phyloP scores from a whole-genome alignment of 768 basidiomycete species.

The Boletus huronensis region DNA sequence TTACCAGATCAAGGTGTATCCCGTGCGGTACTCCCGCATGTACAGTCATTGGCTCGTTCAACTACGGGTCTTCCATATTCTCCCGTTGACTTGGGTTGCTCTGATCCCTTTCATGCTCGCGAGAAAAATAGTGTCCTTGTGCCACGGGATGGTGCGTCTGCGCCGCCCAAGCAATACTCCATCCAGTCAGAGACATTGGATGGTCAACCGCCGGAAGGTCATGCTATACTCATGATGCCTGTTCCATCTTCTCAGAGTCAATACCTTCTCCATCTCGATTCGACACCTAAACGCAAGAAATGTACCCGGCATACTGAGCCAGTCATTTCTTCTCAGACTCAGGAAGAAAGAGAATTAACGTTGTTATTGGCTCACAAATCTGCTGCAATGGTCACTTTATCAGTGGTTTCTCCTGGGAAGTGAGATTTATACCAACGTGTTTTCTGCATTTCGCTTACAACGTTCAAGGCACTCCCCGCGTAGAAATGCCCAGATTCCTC shows the following conservation, averaged over 20 bases:
- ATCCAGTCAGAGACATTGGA: neutral
- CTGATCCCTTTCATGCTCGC: neutral
- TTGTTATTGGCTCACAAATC: constrained; percentile 5
- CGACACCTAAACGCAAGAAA: constrained; percentile 36
- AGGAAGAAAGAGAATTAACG: constrained; percentile 29
- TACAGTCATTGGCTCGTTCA: neutral
- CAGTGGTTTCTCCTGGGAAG: constrained; percentile 8
- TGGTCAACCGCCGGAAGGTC: neutral
- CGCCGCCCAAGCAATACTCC: neutral
- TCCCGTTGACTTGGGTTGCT: neutral
- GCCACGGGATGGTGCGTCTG: neutral
- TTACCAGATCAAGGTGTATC: neutral
- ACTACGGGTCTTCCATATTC: neutral
- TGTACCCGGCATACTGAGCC: constrained; percentile 17
- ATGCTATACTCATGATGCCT: constrained; percentile 10
- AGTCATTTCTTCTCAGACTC: constrained; percentile 33
- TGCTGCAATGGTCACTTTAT: neutral
- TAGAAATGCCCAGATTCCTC: neutral
- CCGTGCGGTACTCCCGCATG: neutral
- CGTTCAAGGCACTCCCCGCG: neutral
- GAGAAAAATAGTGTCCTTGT: neutral
- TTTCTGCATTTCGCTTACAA: constrained; percentile 9
- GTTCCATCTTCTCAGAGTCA: constrained; percentile 33
- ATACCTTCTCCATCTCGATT: constrained; percentile 30
- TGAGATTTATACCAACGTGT: constrained; percentile 5